Evolutionary conservation across 176 grass and related monocot genomes (phyloP).

Genomic region (Puya raimondii): DNA sequence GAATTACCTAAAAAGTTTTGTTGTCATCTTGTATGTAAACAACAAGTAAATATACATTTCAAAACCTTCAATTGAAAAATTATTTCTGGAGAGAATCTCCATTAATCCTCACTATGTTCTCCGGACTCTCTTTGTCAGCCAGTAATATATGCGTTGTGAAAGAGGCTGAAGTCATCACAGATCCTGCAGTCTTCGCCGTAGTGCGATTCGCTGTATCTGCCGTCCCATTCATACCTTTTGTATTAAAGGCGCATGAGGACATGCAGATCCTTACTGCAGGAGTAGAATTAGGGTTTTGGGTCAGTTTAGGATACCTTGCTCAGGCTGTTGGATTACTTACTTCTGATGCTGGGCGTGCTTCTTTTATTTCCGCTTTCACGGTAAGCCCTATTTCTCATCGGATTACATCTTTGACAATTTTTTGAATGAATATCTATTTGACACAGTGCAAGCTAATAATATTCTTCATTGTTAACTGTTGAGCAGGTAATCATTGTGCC

Average conservation of each 20-base stretch:
- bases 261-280: constrained; percentile 39
- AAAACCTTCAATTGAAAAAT: too few relatives aligned
- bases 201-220: constrained; percentile 64
- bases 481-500: constrained; percentile 77
- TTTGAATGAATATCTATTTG: not conserved
- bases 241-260: constrained; percentile 34
- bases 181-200: constrained; percentile 81
- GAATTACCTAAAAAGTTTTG: too few relatives aligned
- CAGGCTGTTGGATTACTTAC: constrained; percentile 79
- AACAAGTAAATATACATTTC: too few relatives aligned
- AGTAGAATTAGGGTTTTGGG: constrained; percentile 70
- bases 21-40: too few relatives aligned
- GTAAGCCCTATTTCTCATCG: constrained; percentile 19
- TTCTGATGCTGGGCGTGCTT: constrained; percentile 78
- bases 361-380: constrained; percentile 81
- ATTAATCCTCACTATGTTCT: too few relatives aligned
- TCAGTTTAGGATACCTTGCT: constrained; percentile 69
- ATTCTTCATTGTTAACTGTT: constrained; percentile 9
- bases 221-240: constrained; percentile 60
- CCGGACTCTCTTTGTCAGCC: constrained; percentile 27
- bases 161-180: constrained; percentile 75
- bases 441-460: not conserved
- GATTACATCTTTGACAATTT: not conserved
- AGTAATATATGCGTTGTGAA: constrained; percentile 94
- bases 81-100: too few relatives aligned